These are phyloP conservation scores for Jackrogersella minutella DNA, from an alignment of 495 filamentous ascomycete species.

Conservation along the genomic window DNA sequence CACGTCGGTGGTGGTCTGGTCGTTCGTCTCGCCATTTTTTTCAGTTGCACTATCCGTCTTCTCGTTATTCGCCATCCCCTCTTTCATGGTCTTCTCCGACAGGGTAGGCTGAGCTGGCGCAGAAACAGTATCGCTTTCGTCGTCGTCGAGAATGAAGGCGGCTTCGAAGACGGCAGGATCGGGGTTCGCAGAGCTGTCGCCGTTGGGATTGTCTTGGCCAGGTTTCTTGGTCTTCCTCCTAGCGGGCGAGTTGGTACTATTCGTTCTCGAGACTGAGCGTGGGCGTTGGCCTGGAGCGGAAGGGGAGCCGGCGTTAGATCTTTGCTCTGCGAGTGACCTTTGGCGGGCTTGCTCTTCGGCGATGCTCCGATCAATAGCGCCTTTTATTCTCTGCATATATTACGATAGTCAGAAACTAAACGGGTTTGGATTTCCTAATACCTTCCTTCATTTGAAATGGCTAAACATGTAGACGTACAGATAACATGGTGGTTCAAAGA, in stretches of 20 bases:
- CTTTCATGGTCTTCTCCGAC: constrained; percentile 39
- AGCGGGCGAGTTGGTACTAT: constrained; percentile 46
- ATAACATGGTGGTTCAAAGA: constrained; percentile 56
- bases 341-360: constrained; percentile 89
- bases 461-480: constrained; percentile 47
- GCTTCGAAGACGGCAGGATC: constrained; percentile 87
- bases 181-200: constrained; percentile 60
- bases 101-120: constrained; percentile 49
- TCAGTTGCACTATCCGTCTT: constrained; percentile 40
- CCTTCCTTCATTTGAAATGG: no score
- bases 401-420: constrained; percentile 1
- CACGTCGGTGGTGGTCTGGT: neutral
- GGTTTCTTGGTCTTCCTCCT: constrained; percentile 57
- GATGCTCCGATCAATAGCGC: constrained; percentile 83
- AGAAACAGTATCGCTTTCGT: constrained; percentile 68
- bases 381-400: constrained; percentile 74
- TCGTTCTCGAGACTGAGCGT: constrained; percentile 61
- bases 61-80: constrained; percentile 40
- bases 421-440: neutral
- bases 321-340: constrained; percentile 52
- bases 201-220: constrained; percentile 50
- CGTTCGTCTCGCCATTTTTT: constrained; percentile 45
- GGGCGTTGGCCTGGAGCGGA: constrained; percentile 60
- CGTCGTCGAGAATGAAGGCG: constrained; percentile 80
- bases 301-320: constrained; percentile 54